These are phyloP conservation scores for Yarrowia hollandica DNA, from an alignment of 805 yeast species.

Conservation along the genomic window DNA sequence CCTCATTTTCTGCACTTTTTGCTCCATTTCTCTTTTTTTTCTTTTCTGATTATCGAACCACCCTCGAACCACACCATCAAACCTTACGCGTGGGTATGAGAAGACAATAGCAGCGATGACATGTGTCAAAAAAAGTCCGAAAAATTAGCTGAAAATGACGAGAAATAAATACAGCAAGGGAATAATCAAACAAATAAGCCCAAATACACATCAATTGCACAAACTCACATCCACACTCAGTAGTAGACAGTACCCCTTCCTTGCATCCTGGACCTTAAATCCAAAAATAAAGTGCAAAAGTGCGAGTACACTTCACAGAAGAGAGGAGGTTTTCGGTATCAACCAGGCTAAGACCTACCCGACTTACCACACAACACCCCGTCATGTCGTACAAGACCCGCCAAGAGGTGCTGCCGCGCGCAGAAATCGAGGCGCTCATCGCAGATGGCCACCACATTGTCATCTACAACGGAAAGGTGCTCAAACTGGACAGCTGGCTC, in stretches of 20 bases:
- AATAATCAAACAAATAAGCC: too few relatives aligned
- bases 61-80: neutral
- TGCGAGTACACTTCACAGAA: too few relatives aligned
- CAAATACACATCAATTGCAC: too few relatives aligned
- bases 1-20: neutral
- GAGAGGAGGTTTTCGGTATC: too few relatives aligned
- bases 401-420: slow-evolving; percentile 41
- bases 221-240: neutral
- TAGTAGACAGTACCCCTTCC: too few relatives aligned
- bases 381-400: slow-evolving; percentile 23
- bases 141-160: too few relatives aligned
- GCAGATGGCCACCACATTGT: slow-evolving; percentile 69
- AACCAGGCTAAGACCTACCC: too few relatives aligned
- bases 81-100: neutral
- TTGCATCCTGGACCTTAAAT: neutral
- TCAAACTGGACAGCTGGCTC: slow-evolving; percentile 71
- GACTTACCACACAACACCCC: too few relatives aligned
- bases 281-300: neutral
- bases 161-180: too few relatives aligned
- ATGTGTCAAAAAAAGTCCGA: too few relatives aligned
- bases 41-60: neutral
- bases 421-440: slow-evolving; percentile 59
- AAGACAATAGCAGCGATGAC: too few relatives aligned
- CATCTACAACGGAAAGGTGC: slow-evolving; percentile 59
- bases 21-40: too few relatives aligned